Percentiles rank a stretch among this genome's conserved stretches.
Evolutionary conservation across 2,329 filamentous ascomycete genomes (phyloP).

Genomic region (Aspergillus chevalieri): DNA sequence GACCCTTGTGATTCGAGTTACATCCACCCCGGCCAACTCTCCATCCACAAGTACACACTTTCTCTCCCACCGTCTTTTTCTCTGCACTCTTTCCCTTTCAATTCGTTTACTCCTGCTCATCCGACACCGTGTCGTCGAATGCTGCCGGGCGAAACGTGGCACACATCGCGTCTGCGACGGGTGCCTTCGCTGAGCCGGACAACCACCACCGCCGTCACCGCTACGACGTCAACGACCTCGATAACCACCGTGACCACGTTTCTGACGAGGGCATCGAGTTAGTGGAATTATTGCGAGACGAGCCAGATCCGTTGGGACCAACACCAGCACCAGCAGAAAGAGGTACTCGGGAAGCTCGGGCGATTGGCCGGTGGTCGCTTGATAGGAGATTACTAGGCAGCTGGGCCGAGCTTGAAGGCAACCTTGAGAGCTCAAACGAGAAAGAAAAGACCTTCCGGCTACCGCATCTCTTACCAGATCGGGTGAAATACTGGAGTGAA

Average conservation of each 20-base stretch:
- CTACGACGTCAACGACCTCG: neutral
- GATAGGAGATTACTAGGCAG: constrained; percentile 1
- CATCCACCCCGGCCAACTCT: neutral
- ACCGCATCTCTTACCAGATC: constrained; percentile 9
- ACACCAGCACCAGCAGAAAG: neutral
- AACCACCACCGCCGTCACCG: neutral
- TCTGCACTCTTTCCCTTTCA: neutral
- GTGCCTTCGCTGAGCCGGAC: constrained; percentile 10
- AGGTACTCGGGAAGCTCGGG: neutral
- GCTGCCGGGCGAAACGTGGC: constrained; percentile 17
- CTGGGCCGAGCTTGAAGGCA: constrained; percentile 1
- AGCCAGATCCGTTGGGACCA: neutral
- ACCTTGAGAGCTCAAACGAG: neutral
- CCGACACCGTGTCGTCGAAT: constrained; percentile 22
- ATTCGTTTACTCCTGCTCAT: neutral
- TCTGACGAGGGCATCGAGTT: constrained; percentile 28
- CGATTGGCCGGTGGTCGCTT: neutral
- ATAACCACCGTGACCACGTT: constrained; percentile 7
- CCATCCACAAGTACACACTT: neutral
- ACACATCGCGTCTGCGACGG: constrained; percentile 21
- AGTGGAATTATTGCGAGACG: constrained; percentile 13
- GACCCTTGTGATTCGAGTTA: too few species aligned
- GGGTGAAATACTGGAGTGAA: constrained; percentile 28
- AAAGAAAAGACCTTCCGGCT: neutral
- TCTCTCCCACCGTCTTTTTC: neutral